These are phyloP conservation scores for Orbilia ellipsospora DNA, from an alignment of 2,329 filamentous ascomycete genomes.

Conservation along the genomic window DNA sequence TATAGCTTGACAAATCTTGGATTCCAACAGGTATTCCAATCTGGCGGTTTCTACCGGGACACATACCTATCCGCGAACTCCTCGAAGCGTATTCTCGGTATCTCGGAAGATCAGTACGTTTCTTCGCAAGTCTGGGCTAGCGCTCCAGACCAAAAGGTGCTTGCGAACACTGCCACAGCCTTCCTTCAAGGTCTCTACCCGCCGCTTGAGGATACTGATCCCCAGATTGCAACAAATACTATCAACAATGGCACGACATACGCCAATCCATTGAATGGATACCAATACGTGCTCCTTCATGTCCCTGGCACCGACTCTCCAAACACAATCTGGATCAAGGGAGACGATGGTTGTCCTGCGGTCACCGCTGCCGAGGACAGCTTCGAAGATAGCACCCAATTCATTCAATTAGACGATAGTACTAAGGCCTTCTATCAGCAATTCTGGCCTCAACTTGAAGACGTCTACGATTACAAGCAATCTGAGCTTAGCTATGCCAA, in stretches of 20 bases:
- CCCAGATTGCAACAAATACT: conserved; percentile 67
- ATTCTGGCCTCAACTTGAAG: conserved; percentile 67
- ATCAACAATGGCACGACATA: conserved; percentile 77
- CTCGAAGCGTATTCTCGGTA: conserved; percentile 71
- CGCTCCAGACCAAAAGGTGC: conserved; percentile 78
- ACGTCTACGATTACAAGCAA: conserved; percentile 61
- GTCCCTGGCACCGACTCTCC: conserved; percentile 70
- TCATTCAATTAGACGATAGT: conserved; percentile 65
- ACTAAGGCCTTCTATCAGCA: conserved; percentile 66
- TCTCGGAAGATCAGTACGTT: conserved; percentile 75
- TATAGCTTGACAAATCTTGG: conserved; percentile 82
- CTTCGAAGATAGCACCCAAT: conserved; percentile 66
- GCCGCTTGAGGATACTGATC: conserved; percentile 69
- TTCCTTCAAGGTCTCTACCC: conserved; percentile 91
- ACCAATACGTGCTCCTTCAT: conserved; percentile 83
- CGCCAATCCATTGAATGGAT: conserved; percentile 77
- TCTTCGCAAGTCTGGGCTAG: conserved; percentile 77
- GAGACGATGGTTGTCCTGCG: conserved; percentile 69
- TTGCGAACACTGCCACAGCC: conserved; percentile 80
- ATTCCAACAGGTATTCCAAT: conserved; percentile 77
- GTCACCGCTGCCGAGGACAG: conserved; percentile 70
- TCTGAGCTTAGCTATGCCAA: conserved; percentile 64
- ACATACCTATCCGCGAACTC: conserved; percentile 75
- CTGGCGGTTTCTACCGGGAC: conserved; percentile 78
- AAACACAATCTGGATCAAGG: conserved; percentile 71